Percentiles rank a stretch among this genome's conserved stretches.
phyloP scores from a whole-genome alignment of 2,329 filamentous ascomycete species.

The Nothophaeocryptopus gaeumannii region DNA sequence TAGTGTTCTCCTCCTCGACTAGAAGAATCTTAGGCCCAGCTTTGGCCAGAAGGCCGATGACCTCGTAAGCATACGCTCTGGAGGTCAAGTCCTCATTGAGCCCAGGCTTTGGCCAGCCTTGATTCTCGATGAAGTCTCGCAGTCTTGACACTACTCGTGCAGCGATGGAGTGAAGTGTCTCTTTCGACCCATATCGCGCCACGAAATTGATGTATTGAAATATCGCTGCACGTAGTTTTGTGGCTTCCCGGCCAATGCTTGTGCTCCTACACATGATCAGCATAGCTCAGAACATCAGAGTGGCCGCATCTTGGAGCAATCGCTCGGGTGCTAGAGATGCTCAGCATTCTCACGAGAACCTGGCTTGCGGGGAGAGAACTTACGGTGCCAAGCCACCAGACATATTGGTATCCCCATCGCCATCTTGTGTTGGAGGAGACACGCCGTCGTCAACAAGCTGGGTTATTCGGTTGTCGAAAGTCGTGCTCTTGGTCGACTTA shows the following conservation, averaged over 20 bases:
- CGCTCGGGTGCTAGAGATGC: constrained; percentile 8
- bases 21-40: constrained; percentile 60
- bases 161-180: constrained; percentile 64
- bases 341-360: constrained; percentile 12
- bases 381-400: constrained; percentile 28
- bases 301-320: no score
- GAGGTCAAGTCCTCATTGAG: constrained; percentile 59
- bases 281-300: neutral
- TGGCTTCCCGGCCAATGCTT: constrained; percentile 66
- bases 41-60: constrained; percentile 75
- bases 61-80: constrained; percentile 82
- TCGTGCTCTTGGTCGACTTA: constrained; percentile 72
- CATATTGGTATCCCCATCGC: constrained; percentile 33
- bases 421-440: constrained; percentile 38
- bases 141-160: constrained; percentile 66
- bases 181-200: constrained; percentile 65
- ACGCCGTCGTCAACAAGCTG: constrained; percentile 67
- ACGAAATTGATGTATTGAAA: constrained; percentile 88
- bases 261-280: constrained; percentile 36
- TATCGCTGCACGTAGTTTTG: constrained; percentile 76
- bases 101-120: constrained; percentile 74
- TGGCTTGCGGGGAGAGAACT: constrained; percentile 6
- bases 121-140: constrained; percentile 69
- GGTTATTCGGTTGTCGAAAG: constrained; percentile 65
- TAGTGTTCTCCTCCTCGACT: constrained; percentile 40